phyloP scores from a whole-genome alignment of 805 yeast species.

The Ogataea ramenticola region DNA sequence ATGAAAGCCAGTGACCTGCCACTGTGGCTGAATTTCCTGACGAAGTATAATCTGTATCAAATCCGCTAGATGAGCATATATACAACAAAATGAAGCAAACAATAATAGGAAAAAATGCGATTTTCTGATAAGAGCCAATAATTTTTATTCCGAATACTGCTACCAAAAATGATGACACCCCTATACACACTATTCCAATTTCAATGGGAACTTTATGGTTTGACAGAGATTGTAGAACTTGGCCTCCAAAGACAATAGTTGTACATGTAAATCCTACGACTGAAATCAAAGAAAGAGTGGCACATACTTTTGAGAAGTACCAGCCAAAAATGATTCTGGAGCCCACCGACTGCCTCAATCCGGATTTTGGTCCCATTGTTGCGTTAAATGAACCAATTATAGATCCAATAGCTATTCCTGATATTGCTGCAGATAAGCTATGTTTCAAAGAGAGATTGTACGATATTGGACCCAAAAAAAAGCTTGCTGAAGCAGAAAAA shows the following conservation, averaged over 20 bases:
- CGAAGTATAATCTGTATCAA: conserved; percentile 29
- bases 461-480: conserved; percentile 56
- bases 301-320: conserved; percentile 70
- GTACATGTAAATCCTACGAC: conserved; percentile 66
- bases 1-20: conserved; percentile 56
- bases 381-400: conserved; percentile 68
- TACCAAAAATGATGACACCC: conserved; percentile 48
- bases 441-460: conserved; percentile 57
- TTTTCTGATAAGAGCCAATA: conserved; percentile 52
- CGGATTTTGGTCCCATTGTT: conserved; percentile 76
- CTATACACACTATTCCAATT: conserved; percentile 63
- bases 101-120: conserved; percentile 55
- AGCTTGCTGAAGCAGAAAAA: conserved; percentile 72
- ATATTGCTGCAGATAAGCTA: conserved; percentile 49
- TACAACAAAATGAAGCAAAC: conserved; percentile 55
- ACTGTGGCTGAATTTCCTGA: conserved; percentile 31
- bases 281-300: conserved; percentile 54
- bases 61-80: conserved; percentile 46
- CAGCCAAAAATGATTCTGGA: conserved; percentile 72
- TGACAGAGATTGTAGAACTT: conserved; percentile 57
- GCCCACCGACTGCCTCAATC: conserved; percentile 74
- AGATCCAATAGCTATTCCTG: conserved; percentile 59
- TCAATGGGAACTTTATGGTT: conserved; percentile 54
- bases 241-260: conserved; percentile 75
- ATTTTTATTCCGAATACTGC: conserved; percentile 67